A percentile compares a stretch with the other conserved stretches of the same genome.
Evolutionary conservation across 495 filamentous ascomycete genomes (phyloP).

Genomic region (Penicillium longicatenatum): DNA sequence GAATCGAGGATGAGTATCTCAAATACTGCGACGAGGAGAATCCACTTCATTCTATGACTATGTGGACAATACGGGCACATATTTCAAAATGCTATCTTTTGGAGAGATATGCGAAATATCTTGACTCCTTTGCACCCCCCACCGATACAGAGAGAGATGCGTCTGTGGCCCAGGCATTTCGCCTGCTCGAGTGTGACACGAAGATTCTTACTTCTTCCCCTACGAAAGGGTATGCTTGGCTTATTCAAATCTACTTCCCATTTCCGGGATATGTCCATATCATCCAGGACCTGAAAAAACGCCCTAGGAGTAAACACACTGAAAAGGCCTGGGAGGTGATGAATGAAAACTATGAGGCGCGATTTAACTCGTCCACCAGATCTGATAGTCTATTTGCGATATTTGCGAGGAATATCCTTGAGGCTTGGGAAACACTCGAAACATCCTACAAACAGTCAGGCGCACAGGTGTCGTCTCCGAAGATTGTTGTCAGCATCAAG

Average conservation of each 20-base stretch:
- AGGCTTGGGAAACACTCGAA: slow-evolving; percentile 46
- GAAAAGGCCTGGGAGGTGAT: slow-evolving; percentile 48
- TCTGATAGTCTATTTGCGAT: slow-evolving; percentile 38
- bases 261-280: slow-evolving; percentile 54
- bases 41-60: slow-evolving; percentile 43
- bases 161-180: slow-evolving; percentile 41
- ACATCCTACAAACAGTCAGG: slow-evolving; percentile 18
- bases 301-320: slow-evolving; percentile 35
- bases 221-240: slow-evolving; percentile 49
- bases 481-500: slow-evolving; percentile 43
- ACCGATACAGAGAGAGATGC: slow-evolving; percentile 39
- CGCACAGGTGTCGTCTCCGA: slow-evolving; percentile 30
- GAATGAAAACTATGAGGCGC: slow-evolving; percentile 52
- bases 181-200: slow-evolving; percentile 50
- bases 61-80: slow-evolving; percentile 47
- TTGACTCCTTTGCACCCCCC: slow-evolving; percentile 14
- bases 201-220: slow-evolving; percentile 50
- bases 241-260: slow-evolving; percentile 50
- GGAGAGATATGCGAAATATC: slow-evolving; percentile 43
- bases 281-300: slow-evolving; percentile 44
- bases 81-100: slow-evolving; percentile 50
- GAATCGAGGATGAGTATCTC: slow-evolving; percentile 51
- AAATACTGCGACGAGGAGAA: slow-evolving; percentile 40
- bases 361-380: slow-evolving; percentile 21
- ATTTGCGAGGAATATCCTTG: slow-evolving; percentile 47